Evolutionary conservation across 345 rosid genomes (phyloP).

Genomic region (Erodium maritimum): DNA sequence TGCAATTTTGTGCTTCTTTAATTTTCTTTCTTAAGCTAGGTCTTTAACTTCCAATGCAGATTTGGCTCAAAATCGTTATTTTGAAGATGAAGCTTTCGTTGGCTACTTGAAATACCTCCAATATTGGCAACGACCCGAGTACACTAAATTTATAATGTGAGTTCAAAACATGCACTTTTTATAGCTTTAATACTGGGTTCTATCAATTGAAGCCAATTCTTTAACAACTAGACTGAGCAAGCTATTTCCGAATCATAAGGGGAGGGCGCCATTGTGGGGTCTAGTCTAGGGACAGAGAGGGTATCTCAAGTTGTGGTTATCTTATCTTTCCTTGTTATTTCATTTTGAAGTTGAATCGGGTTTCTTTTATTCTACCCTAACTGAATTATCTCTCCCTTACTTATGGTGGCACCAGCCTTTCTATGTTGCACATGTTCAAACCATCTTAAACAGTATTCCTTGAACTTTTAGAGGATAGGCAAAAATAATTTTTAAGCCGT

Average conservation of each 20-base stretch:
- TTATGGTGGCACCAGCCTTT: no score
- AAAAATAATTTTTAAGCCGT: no score
- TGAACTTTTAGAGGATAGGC: no score
- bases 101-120: slow-evolving; percentile 94
- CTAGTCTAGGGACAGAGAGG: no score
- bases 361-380: no score
- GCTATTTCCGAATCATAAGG: not conserved
- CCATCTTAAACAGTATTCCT: no score
- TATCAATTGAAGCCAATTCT: not conserved
- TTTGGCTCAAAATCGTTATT: slow-evolving; percentile 96
- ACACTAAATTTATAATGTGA: slow-evolving; percentile 83
- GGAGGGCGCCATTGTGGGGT: no score
- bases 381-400: no score
- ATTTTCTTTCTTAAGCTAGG: slow-evolving; percentile 7
- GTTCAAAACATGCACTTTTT: slow-evolving; percentile 9
- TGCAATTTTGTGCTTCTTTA: not conserved
- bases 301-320: no score
- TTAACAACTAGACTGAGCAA: not conserved
- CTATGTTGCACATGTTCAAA: no score
- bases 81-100: slow-evolving; percentile 93
- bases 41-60: slow-evolving; percentile 29
- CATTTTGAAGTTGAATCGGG: no score
- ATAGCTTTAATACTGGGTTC: slow-evolving; percentile 3
- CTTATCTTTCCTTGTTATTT: no score
- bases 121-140: slow-evolving; percentile 94